phyloP scores from a whole-genome alignment of 1,139 yeast genomes.

The Candida buenavistaensis region DNA sequence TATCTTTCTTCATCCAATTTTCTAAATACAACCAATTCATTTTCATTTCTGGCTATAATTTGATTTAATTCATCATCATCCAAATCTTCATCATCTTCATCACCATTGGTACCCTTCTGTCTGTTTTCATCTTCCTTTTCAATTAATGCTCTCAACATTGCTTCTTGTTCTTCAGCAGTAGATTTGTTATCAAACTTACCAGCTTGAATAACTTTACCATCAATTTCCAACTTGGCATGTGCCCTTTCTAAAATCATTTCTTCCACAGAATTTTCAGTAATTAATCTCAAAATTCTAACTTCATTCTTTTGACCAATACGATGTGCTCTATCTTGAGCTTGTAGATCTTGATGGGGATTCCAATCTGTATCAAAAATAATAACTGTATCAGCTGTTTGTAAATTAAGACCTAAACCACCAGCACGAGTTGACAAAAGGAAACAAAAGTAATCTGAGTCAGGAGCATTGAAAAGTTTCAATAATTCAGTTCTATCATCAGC shows the following conservation, averaged over 20 bases:
- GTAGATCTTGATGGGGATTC: slow-evolving; percentile 92
- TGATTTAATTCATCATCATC: slow-evolving; percentile 76
- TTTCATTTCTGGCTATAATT: slow-evolving; percentile 65
- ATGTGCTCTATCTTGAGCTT: slow-evolving; percentile 90
- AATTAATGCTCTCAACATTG: slow-evolving; percentile 63
- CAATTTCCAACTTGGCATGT: slow-evolving; percentile 78
- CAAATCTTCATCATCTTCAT: slow-evolving; percentile 48
- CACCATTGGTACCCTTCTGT: slow-evolving; percentile 35
- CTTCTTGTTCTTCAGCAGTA: slow-evolving; percentile 82
- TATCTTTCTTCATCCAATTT: slow-evolving; percentile 58
- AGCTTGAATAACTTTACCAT: slow-evolving; percentile 86
- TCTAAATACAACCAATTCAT: slow-evolving; percentile 55
- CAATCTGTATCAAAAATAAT: slow-evolving; percentile 87
- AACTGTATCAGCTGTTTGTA: slow-evolving; percentile 87
- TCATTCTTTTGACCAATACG: slow-evolving; percentile 89
- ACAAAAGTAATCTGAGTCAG: slow-evolving; percentile 71
- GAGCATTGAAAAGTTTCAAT: slow-evolving; percentile 71
- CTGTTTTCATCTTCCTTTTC: slow-evolving; percentile 70
- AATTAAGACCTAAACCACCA: slow-evolving; percentile 84
- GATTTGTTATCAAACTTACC: slow-evolving; percentile 85
- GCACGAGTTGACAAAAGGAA: slow-evolving; percentile 83
- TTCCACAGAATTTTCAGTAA: slow-evolving; percentile 81
- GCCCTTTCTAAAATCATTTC: slow-evolving; percentile 82
- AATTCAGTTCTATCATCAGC: slow-evolving; percentile 77
- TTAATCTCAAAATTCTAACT: slow-evolving; percentile 75